phyloP scores from a whole-genome alignment of 1,284 basidiomycete genomes.

The Golubevia pallescens region DNA sequence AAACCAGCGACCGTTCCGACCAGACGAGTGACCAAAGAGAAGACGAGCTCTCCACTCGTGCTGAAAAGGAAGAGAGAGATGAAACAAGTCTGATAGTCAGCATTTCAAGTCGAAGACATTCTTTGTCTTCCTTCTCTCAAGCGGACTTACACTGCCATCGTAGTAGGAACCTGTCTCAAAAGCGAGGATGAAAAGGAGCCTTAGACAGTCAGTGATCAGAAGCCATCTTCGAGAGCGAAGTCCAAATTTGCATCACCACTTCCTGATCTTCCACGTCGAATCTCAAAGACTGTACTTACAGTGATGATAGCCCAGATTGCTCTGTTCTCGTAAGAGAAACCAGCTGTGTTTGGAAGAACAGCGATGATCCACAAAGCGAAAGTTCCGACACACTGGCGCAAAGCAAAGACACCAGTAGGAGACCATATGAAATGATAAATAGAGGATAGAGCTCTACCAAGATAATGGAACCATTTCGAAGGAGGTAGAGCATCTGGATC shows the following conservation, averaged over 20 bases:
- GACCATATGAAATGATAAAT: constrained; percentile 7
- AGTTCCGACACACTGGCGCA: constrained; percentile 27
- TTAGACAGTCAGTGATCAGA: too few species aligned
- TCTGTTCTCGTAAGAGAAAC: neutral
- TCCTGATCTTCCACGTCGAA: too few species aligned
- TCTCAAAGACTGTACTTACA: neutral
- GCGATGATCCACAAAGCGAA: constrained; percentile 13
- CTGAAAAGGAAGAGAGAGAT: too few species aligned
- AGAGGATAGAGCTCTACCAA: constrained; percentile 15
- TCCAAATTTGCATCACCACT: too few species aligned
- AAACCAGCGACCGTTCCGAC: constrained; percentile 68
- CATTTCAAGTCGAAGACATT: too few species aligned
- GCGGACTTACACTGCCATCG: too few species aligned
- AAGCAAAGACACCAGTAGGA: constrained; percentile 13
- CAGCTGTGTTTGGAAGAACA: constrained; percentile 6
- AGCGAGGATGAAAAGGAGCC: too few species aligned
- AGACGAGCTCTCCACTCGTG: too few species aligned
- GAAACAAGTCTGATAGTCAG: too few species aligned
- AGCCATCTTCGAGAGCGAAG: too few species aligned
- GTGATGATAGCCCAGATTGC: neutral
- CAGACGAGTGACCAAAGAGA: constrained; percentile 68
- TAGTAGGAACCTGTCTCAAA: too few species aligned
- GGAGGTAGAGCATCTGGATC: constrained; percentile 18
- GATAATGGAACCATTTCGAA: constrained; percentile 11
- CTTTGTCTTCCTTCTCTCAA: too few species aligned